A percentile compares a stretch with the other conserved stretches of the same genome.
Evolutionary conservation across 352 stramenopile genomes (phyloP).

Genomic region (Globisporangium abappressorium): DNA sequence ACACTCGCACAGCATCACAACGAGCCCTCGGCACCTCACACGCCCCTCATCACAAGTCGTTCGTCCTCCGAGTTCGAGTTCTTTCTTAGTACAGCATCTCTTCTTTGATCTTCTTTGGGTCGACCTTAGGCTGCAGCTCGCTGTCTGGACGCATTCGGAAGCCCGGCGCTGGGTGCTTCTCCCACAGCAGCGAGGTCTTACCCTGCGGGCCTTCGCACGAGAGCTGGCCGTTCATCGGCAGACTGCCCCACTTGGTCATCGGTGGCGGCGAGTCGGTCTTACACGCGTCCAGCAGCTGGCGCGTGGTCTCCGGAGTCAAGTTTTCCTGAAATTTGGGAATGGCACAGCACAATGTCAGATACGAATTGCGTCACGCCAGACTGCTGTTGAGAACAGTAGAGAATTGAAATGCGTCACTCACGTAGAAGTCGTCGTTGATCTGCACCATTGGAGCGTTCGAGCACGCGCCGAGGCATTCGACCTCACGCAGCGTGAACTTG

Average conservation of each 20-base stretch:
- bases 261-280: constrained; percentile 90
- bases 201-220: constrained; percentile 97
- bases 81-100: constrained; percentile 85
- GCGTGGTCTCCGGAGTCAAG: constrained; percentile 96
- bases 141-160: constrained; percentile 91
- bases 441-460: constrained; percentile 99
- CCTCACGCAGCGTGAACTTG: constrained; percentile 94
- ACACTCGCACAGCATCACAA: not conserved
- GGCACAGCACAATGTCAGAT: constrained; percentile 6
- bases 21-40: not conserved
- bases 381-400: not conserved
- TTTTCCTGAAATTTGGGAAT: constrained; percentile 87
- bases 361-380: not conserved
- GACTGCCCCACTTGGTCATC: constrained; percentile 98
- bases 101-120: constrained; percentile 92
- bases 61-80: not conserved
- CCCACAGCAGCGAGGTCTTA: constrained; percentile 93
- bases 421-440: constrained; percentile 98
- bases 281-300: constrained; percentile 96
- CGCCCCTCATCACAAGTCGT: not conserved
- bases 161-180: constrained; percentile 73
- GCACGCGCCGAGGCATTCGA: constrained; percentile 99
- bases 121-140: constrained; percentile 91
- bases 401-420: constrained; percentile 17
- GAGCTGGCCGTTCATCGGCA: constrained; percentile 99